Base-by-base conservation (phyloP, 495 filamentous ascomycete species). In the Oidiodendron maius region DNA sequence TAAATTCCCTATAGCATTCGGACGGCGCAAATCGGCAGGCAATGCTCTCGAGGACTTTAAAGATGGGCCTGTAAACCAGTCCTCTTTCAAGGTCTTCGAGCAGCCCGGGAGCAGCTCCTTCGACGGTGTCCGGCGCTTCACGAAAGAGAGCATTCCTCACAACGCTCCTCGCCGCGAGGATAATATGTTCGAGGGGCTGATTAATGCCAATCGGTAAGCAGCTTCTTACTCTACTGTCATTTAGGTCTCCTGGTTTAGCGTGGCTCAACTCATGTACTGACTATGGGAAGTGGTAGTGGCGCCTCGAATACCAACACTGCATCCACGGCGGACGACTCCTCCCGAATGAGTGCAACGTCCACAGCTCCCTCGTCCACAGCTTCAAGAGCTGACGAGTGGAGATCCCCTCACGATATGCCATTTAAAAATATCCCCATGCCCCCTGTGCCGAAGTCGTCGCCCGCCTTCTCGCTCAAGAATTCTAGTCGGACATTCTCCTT, bases 401-500 rank as follows among this genome's bases (percentile, higher is more conserved):
- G 67, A 26, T 59, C 69, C n/a, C 61, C 64, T 12, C 72, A 74
- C 50, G 72, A 72, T 36, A 76, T 76, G 58, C 61, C 65, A 12
- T 58, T 70, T 13, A 63, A 68, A 36, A 77, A 84, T 37, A 72
- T 78, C 40, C 80, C 81, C 12, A 63, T 74, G 18, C 82, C 82
- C 16, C 74, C 75, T 20, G 57, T 74, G 10, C 76, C 77, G 1
- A 78, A 75, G 40, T 70, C 75, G 40, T 60, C 62, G 15, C 64
- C 63, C 48, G 72, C 51, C 12, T 77, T 54, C 50, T 79, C 84
- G 13, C 62, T 89, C 17, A 81, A 78, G 51, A 72, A 82, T 22
- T 84, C 83, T 40, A 81, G 83, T 18, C 74, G 86, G 38, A 83
- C 86, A 0, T 85, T 90, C 50, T 91, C 86, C 0, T 89, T 87